These are phyloP conservation scores for Waltergamsia citrina DNA, from an alignment of 2,329 filamentous ascomycete genomes.

Conservation along the genomic window DNA sequence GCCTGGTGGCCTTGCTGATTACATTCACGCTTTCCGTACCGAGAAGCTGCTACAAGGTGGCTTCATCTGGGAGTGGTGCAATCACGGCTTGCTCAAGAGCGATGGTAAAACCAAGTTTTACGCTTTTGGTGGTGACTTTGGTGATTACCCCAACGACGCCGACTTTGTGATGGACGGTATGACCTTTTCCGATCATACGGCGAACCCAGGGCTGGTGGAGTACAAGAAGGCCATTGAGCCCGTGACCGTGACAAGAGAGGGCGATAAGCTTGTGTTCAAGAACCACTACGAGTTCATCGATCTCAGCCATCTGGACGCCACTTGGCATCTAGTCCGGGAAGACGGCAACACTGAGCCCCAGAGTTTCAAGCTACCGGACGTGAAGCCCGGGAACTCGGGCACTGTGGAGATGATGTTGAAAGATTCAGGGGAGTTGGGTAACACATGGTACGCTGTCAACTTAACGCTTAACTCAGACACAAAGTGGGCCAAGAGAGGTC, in stretches of 20 bases:
- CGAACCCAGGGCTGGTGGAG: slow-evolving; percentile 46
- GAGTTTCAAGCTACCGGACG: slow-evolving; percentile 25
- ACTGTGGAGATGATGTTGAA: slow-evolving; percentile 15
- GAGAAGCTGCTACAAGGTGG: slow-evolving; percentile 55
- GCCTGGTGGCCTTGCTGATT: slow-evolving; percentile 60
- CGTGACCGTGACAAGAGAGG: slow-evolving; percentile 29
- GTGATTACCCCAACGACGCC: slow-evolving; percentile 48
- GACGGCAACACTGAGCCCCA: slow-evolving; percentile 26
- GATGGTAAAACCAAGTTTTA: slow-evolving; percentile 35
- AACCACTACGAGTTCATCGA: slow-evolving; percentile 41
- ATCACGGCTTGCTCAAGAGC: slow-evolving; percentile 43
- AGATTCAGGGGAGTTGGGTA: not conserved
- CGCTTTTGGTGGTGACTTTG: slow-evolving; percentile 54
- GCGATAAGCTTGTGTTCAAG: slow-evolving; percentile 26
- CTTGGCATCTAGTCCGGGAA: slow-evolving; percentile 31
- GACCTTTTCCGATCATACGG: slow-evolving; percentile 40
- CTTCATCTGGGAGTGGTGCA: slow-evolving; percentile 59
- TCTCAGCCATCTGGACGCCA: slow-evolving; percentile 29
- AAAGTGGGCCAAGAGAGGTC: slow-evolving; percentile 39
- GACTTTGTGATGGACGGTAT: slow-evolving; percentile 56
- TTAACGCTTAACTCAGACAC: slow-evolving; percentile 31
- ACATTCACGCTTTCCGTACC: slow-evolving; percentile 52
- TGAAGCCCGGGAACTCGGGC: slow-evolving; percentile 25
- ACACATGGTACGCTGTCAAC: slow-evolving; percentile 35
- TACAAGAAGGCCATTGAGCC: slow-evolving; percentile 49